Evolutionary conservation across 345 rosid genomes (phyloP).

Genomic region (Populus ilicifolia): DNA sequence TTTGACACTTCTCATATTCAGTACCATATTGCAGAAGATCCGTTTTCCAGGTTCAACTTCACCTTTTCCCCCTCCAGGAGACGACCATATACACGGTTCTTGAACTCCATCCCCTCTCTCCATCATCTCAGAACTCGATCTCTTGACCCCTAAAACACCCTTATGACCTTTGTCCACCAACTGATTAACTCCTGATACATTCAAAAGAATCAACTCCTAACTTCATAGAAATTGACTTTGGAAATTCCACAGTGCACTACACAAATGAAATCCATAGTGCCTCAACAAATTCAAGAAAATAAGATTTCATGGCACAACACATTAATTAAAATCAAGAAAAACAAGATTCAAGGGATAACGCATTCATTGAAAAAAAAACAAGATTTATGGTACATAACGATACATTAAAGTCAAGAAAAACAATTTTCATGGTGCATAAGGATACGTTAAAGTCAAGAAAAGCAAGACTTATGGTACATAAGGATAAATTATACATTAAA

Average conservation of each 20-base stretch:
- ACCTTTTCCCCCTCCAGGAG: constrained; percentile 51
- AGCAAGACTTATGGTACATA: too few relatives aligned
- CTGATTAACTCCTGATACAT: constrained; percentile 45
- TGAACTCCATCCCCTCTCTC: constrained; percentile 32
- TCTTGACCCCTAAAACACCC: constrained; percentile 35
- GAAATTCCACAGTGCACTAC: not conserved
- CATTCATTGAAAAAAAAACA: too few relatives aligned
- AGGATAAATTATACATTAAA: too few relatives aligned
- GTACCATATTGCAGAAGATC: constrained; percentile 90
- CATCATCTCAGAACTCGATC: constrained; percentile 27
- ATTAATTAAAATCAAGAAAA: too few relatives aligned
- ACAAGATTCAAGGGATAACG: too few relatives aligned
- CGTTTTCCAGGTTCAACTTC: constrained; percentile 59
- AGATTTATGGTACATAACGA: too few relatives aligned
- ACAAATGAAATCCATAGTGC: not conserved
- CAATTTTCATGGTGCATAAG: too few relatives aligned
- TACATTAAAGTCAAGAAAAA: too few relatives aligned
- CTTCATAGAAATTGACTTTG: not conserved
- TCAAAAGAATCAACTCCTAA: not conserved
- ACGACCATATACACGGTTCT: constrained; percentile 58
- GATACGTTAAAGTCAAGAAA: too few relatives aligned
- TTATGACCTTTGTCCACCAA: constrained; percentile 45
- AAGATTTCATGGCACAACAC: not conserved
- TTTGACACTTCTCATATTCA: constrained; percentile 86
- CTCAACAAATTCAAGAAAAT: constrained; percentile 1